Evolutionary conservation across 805 yeast species (phyloP).

Genomic region (Starmera pachycereana): DNA sequence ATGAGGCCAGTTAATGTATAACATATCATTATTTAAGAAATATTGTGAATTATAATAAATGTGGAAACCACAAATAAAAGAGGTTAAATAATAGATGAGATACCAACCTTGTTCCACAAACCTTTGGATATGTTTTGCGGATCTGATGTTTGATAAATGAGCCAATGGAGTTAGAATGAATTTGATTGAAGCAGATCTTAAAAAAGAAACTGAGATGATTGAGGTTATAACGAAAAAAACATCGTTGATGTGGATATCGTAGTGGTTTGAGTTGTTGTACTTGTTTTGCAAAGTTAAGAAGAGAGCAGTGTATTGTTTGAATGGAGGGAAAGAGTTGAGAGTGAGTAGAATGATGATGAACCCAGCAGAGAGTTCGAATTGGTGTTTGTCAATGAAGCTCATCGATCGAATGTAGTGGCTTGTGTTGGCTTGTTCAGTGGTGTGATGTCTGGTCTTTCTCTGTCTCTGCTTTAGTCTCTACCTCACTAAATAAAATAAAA

Average conservation of each 20-base stretch:
- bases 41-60: constrained; percentile 51
- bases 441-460: no score
- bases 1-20: constrained; percentile 72
- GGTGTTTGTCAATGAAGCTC: constrained; percentile 17
- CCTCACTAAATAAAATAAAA: no score
- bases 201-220: constrained; percentile 44
- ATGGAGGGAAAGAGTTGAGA: constrained; percentile 18
- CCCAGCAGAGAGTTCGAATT: constrained; percentile 18
- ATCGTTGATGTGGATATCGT: constrained; percentile 51
- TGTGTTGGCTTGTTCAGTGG: no score
- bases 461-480: no score
- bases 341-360: constrained; percentile 13
- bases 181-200: constrained; percentile 53
- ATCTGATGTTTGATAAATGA: constrained; percentile 28
- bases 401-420: neutral
- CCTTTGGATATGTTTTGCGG: constrained; percentile 45
- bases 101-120: constrained; percentile 88
- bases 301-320: constrained; percentile 22
- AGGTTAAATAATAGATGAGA: constrained; percentile 42
- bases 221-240: constrained; percentile 40
- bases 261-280: constrained; percentile 20
- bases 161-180: constrained; percentile 52
- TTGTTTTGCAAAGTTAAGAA: constrained; percentile 32
- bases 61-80: constrained; percentile 47
- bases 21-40: constrained; percentile 42